Percentiles rank a stretch among this genome's conserved stretches.
Evolutionary conservation across 2,329 filamentous ascomycete species (phyloP).

Genomic region (Fusarium secorum): DNA sequence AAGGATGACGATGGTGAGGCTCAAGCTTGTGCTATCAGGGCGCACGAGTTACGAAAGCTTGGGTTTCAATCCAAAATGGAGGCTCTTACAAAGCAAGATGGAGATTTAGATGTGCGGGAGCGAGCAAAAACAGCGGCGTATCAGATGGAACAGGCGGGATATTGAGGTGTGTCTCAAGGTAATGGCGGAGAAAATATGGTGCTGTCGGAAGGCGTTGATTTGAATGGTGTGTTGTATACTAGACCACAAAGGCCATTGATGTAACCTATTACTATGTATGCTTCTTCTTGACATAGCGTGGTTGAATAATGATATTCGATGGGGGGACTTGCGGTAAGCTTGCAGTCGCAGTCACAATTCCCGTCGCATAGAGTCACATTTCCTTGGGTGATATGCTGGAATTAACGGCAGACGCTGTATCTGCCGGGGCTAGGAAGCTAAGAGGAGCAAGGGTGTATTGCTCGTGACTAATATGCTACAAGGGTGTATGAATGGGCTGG

Average conservation of each 20-base stretch:
- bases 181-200: not conserved
- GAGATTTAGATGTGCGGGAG: conserved; percentile 83
- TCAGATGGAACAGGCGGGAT: conserved; percentile 66
- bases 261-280: not conserved
- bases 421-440: conserved; percentile 22
- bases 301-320: conserved; percentile 3
- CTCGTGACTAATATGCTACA: conserved; percentile 20
- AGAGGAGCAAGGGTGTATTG: conserved; percentile 1
- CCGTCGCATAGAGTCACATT: not conserved
- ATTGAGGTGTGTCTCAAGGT: conserved; percentile 14
- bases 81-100: conserved; percentile 68
- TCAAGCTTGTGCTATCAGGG: conserved; percentile 70
- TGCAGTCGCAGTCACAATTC: not conserved
- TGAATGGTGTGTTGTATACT: conserved; percentile 3
- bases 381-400: conserved; percentile 24
- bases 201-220: conserved; percentile 2
- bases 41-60: conserved; percentile 71
- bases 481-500: conserved; percentile 1
- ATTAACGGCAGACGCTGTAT: conserved; percentile 24
- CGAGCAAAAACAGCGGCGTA: conserved; percentile 80
- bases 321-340: not conserved
- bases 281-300: not conserved
- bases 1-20: conserved; percentile 76
- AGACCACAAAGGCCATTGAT: conserved; percentile 3
- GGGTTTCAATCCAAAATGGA: conserved; percentile 75